Base-by-base conservation (phyloP, 352 stramenopile genomes). In the Thalassiosira exigua region DNA sequence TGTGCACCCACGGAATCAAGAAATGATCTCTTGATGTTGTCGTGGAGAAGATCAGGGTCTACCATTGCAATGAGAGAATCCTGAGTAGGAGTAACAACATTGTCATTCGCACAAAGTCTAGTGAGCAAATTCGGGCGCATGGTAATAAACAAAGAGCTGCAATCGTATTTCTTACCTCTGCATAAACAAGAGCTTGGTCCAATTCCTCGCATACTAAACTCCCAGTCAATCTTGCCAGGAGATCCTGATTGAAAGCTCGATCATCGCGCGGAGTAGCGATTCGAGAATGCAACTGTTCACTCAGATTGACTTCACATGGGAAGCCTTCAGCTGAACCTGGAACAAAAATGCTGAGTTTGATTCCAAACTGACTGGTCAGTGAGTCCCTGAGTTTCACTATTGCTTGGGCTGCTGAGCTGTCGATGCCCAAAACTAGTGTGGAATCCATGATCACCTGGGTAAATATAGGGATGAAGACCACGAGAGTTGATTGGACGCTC, bases 401-500 rank as follows among this genome's bases (percentile, higher is more conserved):
- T 4, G 84, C 76, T 54, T 92, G 84, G 42, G 87, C 87, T 46
- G 87, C 85, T 33, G 82, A 90, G 27, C 69, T 85, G 53, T 98
- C 95, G 44, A 98, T 90, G 2, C 95, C 95, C 0, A 97, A 87
- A 0, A 98, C 95, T 0, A 98, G 73, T 0, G 94, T 96, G 70
- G 98, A 98, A 69, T 98, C 95, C 4, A 98, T 85, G 32, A 83
- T 82, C 11, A 74, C 54, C 71, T 80, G 26, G 33, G 19, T 21
- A 26, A 54, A n/a, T n/a, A 36, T 1, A 12, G 39, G n/a, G 52
- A 60, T 22, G 52, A 21, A 1, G 0, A 12, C 21, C 24, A 60
- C 19, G 11, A 60, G 24, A 1, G 21, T 42, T 60, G n/a, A 44
- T 44, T 44, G 36, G 36, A 44, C 7, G 36, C n/a, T n/a, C n/a